Base-by-base conservation (phyloP, 1,284 basidiomycete genomes). In the Flammula alnicola region DNA sequence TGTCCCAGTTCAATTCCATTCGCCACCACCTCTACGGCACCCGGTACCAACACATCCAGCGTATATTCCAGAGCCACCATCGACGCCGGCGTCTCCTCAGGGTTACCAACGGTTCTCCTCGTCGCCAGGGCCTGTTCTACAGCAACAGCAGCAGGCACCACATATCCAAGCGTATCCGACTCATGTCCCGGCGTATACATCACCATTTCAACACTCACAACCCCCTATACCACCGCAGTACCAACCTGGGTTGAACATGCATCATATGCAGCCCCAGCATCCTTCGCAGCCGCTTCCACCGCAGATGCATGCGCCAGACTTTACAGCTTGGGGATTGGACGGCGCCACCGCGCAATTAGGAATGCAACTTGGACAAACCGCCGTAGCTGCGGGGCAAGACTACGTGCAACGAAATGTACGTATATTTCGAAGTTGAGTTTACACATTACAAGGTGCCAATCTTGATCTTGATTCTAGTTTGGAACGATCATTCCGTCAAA, bases 291-390 rank as follows among this genome's bases (percentile, higher is more conserved):
- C 5, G 11, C 22, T 32, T 8, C 42, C 19, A 46, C 55, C 46
- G 30, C 66, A 60, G 11, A 59, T 58, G 25, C 67, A 63, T 36
- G 64, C 58, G 51, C 73, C 79, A 3, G 80, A 87, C 62, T 87
- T 86, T 58, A 77, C 77, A 1, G 84, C 86, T 14, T 92, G 88
- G 88, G 86, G 87, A 0, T 81, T 98, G 70, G 91, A 98, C 67
- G 92, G 95, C 65, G 86, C 93, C 3, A 98, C 97, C 2, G 91
- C 96, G 0, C 92, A 97, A 70, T 90, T 99, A 71, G 94, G 96
- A 25, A 91, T 99, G 79, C 96, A 98, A 69, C 86, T 99, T 37
- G 95, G 96, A 4, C 86, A 88, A 59, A 94, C 85, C 59, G 95
- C 95, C 0, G 91, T 98, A 1, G 85, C 87, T 10, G 96, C 94